Conservation (phyloP, 768 basidiomycete species). For the Boletus subcaerulescens region DNA sequence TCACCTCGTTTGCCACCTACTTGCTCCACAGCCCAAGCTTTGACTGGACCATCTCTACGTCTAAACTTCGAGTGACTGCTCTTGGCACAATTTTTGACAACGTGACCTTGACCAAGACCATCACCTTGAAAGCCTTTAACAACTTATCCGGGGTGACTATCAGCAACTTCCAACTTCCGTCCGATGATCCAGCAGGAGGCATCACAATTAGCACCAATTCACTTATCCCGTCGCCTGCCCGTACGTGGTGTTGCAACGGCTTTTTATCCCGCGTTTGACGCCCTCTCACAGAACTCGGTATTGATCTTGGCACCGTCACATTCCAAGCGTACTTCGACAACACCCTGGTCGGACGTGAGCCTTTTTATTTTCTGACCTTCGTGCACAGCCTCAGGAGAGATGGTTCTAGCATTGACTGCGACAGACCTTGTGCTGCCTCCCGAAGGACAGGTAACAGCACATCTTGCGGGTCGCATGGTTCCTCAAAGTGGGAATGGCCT, state of each 20-base stretch:
- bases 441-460: slow-evolving; percentile 43
- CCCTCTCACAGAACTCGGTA: slow-evolving; percentile 53
- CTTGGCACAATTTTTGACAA: slow-evolving; percentile 69
- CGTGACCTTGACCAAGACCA: slow-evolving; percentile 55
- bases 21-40: slow-evolving; percentile 63
- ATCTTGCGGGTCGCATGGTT: slow-evolving; percentile 61
- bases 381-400: not conserved
- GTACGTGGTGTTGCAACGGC: slow-evolving; percentile 39
- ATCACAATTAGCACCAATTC: slow-evolving; percentile 70
- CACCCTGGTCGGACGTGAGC: slow-evolving; percentile 59
- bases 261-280: slow-evolving; percentile 10
- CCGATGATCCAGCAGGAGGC: slow-evolving; percentile 64
- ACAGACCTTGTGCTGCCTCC: slow-evolving; percentile 50
- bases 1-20: slow-evolving; percentile 64
- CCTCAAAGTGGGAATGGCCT: slow-evolving; percentile 58
- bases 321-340: slow-evolving; percentile 63
- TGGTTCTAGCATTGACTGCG: slow-evolving; percentile 47
- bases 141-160: slow-evolving; percentile 68
- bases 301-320: slow-evolving; percentile 61
- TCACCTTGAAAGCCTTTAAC: slow-evolving; percentile 70
- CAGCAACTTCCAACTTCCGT: slow-evolving; percentile 66
- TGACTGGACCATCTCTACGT: slow-evolving; percentile 67
- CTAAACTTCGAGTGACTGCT: slow-evolving; percentile 59
- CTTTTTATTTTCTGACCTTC: not conserved
- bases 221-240: slow-evolving; percentile 60